Conservation (phyloP, 768 basidiomycete genomes). For the Dacryopinax spathularia region DNA sequence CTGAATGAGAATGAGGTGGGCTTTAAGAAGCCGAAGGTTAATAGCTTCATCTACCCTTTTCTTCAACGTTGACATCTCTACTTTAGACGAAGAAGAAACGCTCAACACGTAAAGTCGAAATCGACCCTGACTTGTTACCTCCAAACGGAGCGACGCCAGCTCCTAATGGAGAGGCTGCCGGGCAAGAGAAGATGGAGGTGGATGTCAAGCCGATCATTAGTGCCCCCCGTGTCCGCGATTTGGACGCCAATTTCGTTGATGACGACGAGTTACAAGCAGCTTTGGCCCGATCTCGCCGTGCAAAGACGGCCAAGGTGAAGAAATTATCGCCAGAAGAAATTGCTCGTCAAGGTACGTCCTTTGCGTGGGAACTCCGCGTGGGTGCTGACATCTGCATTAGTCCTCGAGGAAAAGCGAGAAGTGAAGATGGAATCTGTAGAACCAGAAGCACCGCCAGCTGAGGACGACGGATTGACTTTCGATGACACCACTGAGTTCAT, state of each 20-base stretch:
- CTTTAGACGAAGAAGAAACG: conserved; percentile 85
- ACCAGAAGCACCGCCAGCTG: conserved; percentile 17
- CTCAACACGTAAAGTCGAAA: conserved; percentile 47
- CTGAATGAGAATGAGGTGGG: conserved; percentile 80
- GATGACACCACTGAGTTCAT: conserved; percentile 98
- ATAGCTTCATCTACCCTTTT: conserved; percentile 7
- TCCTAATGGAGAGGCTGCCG: conserved; percentile 31
- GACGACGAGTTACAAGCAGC: conserved; percentile 96
- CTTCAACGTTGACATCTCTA: background rate
- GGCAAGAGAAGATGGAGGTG: conserved; percentile 49
- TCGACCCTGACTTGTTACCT: conserved; percentile 33
- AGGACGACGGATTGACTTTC: conserved; percentile 57
- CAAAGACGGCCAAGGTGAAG: conserved; percentile 61
- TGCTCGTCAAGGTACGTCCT: conserved; percentile 50
- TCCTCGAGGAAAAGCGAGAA: conserved; percentile 45
- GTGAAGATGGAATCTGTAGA: conserved; percentile 42
- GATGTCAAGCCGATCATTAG: conserved; percentile 47
- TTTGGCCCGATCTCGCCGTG: conserved; percentile 69
- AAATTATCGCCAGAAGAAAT: conserved; percentile 72
- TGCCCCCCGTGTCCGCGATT: conserved; percentile 46
- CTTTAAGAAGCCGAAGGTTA: conserved; percentile 87
- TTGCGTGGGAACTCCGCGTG: background rate
- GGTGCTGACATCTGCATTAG: conserved; percentile 25
- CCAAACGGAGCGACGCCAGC: conserved; percentile 14
- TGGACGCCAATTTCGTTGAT: conserved; percentile 85